Evolutionary conservation across 257 asterid genomes (phyloP).

Genomic region (Craterostigma plantagineum): DNA sequence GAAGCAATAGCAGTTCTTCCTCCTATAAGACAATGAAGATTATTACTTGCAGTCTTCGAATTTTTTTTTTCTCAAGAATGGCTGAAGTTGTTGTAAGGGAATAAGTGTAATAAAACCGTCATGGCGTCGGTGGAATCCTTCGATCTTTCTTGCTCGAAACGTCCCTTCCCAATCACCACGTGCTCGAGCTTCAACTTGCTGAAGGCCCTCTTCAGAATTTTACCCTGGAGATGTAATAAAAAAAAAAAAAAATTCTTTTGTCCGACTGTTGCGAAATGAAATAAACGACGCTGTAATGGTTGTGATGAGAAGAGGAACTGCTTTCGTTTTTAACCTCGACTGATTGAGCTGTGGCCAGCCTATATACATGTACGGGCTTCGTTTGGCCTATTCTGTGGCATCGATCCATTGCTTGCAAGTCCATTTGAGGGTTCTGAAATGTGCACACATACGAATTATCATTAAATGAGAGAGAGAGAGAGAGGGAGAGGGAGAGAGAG

Average conservation of each 20-base stretch:
- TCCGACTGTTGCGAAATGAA: neutral
- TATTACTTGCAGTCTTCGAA: too few species aligned
- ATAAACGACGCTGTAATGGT: neutral
- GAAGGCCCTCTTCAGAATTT: slow-evolving; percentile 84
- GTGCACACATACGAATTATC: slow-evolving; percentile 5
- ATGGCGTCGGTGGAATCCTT: slow-evolving; percentile 24
- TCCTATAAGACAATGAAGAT: too few species aligned
- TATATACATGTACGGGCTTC: slow-evolving; percentile 95
- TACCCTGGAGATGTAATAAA: slow-evolving; percentile 54
- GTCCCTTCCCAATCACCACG: slow-evolving; percentile 92
- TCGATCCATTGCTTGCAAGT: slow-evolving; percentile 97
- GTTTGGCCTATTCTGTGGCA: slow-evolving; percentile 99
- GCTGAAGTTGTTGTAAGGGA: too few species aligned
- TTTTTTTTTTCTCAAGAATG: too few species aligned
- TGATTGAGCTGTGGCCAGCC: slow-evolving; percentile 87
- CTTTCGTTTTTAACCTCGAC: slow-evolving; percentile 54
- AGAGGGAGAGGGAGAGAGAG: slow-evolving; percentile 6
- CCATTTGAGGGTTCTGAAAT: slow-evolving; percentile 94
- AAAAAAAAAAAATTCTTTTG: neutral
- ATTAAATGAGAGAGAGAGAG: neutral
- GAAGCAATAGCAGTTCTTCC: slow-evolving; percentile 73
- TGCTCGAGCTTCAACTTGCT: slow-evolving; percentile 96
- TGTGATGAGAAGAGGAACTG: too few species aligned
- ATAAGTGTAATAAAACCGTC: slow-evolving; percentile 34
- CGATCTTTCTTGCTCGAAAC: slow-evolving; percentile 68